Evolutionary conservation across 148 eudicot genomes (phyloP), one percentile per base, ranked within the genome.

Genomic region (Persicaria maculosa): DNA sequence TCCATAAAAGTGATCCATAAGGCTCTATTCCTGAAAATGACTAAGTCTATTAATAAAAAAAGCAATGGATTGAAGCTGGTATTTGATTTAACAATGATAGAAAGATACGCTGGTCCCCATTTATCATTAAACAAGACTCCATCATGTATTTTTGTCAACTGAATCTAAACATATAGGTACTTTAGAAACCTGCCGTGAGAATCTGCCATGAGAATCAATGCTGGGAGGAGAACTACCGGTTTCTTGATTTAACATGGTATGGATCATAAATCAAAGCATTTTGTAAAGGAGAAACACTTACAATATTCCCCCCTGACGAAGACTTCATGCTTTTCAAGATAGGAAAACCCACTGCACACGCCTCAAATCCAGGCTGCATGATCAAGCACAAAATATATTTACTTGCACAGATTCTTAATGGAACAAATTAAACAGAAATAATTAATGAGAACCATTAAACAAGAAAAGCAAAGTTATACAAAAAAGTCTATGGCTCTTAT

Each of bases 311-410:
- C 19, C 15, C 46, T 1, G 70, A 36, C 7, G 52, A 48, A 48
- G 70, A 5, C 19, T 10, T 58, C 70, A 47, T 71, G n/a, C 46
- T 22, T 19, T 71, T 71, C 46, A 36, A 17, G 7, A 71, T 20
- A 45, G 9, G n/a, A 71, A 71, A 46, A 48, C 19, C 73, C 53
- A 71, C 36, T n/a, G 54, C 36, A 71, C 54, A 48, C 46, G 73
- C 53, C 22, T 48, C 73, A 71, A 71, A 71, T 46, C 73, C 73
- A 47, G 73, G 73, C 73, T 71, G 73, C 36, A 71, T 45, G 10
- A 65, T 65, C 70, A 65, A 65, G n/a, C 70, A 65, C 45, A 65
- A 36, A 65, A 31, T 14, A 65, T 36, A 40, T 65, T 65, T 9
- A 65, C 8, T 65, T 15, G 46, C 6, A 12, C 70, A 65, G 44